phyloP scores from a whole-genome alignment of 164 flowering plant genomes.

The Umbilicus rupestris region DNA sequence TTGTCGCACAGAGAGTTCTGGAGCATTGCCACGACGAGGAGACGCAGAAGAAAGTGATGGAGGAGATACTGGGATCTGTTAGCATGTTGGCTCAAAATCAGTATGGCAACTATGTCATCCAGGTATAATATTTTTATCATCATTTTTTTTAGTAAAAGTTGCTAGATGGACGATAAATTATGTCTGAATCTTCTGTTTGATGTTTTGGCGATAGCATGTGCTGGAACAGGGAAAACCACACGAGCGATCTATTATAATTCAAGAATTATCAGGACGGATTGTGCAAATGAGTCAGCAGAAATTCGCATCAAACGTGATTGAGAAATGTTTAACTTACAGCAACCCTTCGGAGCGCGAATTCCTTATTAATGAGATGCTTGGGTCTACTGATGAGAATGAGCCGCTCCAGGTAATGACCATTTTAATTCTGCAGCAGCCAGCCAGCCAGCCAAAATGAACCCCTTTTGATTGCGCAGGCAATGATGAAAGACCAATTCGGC shows the following conservation, averaged over 20 bases:
- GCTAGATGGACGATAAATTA: neutral
- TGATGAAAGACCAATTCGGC: constrained; percentile 95
- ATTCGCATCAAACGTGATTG: constrained; percentile 97
- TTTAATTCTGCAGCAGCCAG: too few relatives aligned
- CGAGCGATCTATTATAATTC: constrained; percentile 72
- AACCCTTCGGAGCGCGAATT: constrained; percentile 66
- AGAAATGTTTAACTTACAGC: constrained; percentile 87
- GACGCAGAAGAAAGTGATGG: constrained; percentile 51
- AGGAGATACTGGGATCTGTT: constrained; percentile 61
- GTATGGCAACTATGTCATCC: constrained; percentile 84
- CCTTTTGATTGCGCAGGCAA: constrained; percentile 47
- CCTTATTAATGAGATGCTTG: constrained; percentile 93
- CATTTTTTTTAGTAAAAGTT: neutral
- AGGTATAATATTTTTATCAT: constrained; percentile 33
- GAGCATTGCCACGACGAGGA: constrained; percentile 62
- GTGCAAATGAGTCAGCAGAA: constrained; percentile 98
- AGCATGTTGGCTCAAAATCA: constrained; percentile 88
- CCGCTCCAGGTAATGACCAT: constrained; percentile 96
- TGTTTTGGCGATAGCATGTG: constrained; percentile 62
- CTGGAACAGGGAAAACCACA: constrained; percentile 91
- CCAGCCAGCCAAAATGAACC: too few relatives aligned
- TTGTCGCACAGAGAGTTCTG: constrained; percentile 51
- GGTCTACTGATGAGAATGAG: constrained; percentile 89
- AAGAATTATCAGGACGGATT: constrained; percentile 82
- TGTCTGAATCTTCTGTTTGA: constrained; percentile 2